Conservation (phyloP, 257 asterid genomes). For the Solanum chaucha region DNA sequence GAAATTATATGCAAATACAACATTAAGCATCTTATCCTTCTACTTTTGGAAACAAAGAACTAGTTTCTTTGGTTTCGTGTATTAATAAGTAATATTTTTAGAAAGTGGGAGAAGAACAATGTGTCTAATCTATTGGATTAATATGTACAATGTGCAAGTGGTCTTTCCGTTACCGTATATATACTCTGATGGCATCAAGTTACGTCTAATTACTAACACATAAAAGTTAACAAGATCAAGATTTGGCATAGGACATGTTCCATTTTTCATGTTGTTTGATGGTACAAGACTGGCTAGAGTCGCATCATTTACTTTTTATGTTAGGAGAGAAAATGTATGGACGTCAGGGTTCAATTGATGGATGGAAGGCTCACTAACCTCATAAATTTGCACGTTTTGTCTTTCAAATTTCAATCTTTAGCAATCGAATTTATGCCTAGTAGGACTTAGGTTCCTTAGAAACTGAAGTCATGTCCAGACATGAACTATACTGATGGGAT, state of each 20-base stretch:
- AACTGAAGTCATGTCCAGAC: neutral
- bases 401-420: neutral
- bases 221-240: neutral
- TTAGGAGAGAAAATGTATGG: neutral
- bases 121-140: neutral
- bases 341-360: neutral
- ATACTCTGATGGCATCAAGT: neutral
- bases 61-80: neutral
- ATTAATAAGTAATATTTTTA: neutral
- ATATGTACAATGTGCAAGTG: neutral
- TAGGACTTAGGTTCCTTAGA: neutral
- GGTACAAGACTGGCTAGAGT: neutral
- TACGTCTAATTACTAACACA: neutral
- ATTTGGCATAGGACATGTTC: neutral
- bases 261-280: neutral
- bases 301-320: neutral
- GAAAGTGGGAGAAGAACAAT: conserved; percentile 6
- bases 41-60: no score
- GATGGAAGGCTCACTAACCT: neutral
- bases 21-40: no score
- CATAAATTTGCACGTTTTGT: neutral
- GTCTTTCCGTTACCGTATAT: neutral
- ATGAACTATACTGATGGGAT: rapidly evolving
- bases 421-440: neutral
- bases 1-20: no score